phyloP scores from a whole-genome alignment of 139 green algal genomes.

The Microglena sp. region DNA sequence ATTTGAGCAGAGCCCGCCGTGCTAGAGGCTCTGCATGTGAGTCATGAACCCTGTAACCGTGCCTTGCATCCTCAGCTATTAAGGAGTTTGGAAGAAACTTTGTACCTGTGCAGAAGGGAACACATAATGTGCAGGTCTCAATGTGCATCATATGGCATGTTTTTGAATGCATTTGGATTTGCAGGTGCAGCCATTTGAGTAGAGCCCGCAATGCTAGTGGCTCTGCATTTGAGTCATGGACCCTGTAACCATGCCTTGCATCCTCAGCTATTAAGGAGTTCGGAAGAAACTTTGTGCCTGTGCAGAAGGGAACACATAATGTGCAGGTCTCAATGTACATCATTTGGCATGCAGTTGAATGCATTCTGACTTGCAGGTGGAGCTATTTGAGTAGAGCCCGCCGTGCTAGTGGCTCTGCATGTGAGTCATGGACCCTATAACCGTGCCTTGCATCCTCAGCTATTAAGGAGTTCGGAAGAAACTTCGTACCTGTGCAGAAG shows the following conservation, averaged over 20 bases:
- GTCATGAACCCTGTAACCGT: constrained; percentile 5
- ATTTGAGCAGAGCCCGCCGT: constrained; percentile 4
- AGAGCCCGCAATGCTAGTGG: constrained; percentile 1
- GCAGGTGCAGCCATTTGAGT: constrained; percentile 3
- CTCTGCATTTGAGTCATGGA: constrained; percentile 10
- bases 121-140: no score
- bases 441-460: not conserved
- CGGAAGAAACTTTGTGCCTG: constrained; percentile 10
- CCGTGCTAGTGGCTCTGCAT: constrained; percentile 8
- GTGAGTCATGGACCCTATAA: constrained; percentile 1
- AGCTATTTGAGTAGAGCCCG: constrained; percentile 6
- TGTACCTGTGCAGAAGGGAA: no score
- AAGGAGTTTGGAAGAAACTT: constrained; percentile 3
- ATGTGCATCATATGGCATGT: no score
- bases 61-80: not conserved
- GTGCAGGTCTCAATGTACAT: no score
- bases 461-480: not conserved
- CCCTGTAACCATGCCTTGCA: not conserved
- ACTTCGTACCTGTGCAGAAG: constrained; percentile 16
- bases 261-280: not conserved
- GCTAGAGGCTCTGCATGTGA: constrained; percentile 8
- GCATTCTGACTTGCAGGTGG: not conserved
- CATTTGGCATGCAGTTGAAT: no score
- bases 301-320: no score
- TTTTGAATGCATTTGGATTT: not conserved